phyloP scores from a whole-genome alignment of 495 filamentous ascomycete genomes.

The Rusavskia elegans region DNA sequence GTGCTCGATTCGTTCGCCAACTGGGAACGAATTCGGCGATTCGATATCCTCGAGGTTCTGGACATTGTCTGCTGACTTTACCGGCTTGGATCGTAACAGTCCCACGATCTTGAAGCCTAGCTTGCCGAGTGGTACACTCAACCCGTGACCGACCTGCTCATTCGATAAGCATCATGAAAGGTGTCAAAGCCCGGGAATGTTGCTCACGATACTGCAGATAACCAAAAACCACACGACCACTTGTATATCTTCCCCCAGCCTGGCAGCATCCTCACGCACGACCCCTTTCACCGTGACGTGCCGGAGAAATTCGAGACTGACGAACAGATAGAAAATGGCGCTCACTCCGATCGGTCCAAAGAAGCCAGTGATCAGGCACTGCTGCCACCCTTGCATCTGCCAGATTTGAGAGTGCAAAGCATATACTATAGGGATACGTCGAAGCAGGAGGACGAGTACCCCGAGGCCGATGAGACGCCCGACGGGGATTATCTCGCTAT shows the following conservation, averaged over 20 bases:
- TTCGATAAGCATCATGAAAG: slow-evolving; percentile 9
- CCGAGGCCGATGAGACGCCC: slow-evolving; percentile 65
- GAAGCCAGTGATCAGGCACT: slow-evolving; percentile 77
- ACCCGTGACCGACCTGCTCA: slow-evolving; percentile 61
- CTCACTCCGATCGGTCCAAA: slow-evolving; percentile 93
- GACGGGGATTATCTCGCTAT: slow-evolving; percentile 57
- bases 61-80: no score
- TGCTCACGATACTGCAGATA: slow-evolving; percentile 68
- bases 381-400: slow-evolving; percentile 57
- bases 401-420: slow-evolving; percentile 59
- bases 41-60: no score
- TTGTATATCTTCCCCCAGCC: slow-evolving; percentile 44
- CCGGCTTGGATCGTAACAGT: no score
- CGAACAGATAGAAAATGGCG: slow-evolving; percentile 77
- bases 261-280: slow-evolving; percentile 47
- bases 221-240: slow-evolving; percentile 78
- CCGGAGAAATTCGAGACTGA: slow-evolving; percentile 50
- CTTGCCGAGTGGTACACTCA: slow-evolving; percentile 74
- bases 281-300: slow-evolving; percentile 39
- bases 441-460: slow-evolving; percentile 63
- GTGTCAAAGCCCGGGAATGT: not conserved
- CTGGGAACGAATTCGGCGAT: no score
- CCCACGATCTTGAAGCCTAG: slow-evolving; percentile 31
- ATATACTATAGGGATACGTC: slow-evolving; percentile 64
- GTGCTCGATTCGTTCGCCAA: no score